Percentiles rank a stretch among this genome's conserved stretches.
phyloP scores from a whole-genome alignment of 306 rosid species.

The Cicer pinnatifidum region DNA sequence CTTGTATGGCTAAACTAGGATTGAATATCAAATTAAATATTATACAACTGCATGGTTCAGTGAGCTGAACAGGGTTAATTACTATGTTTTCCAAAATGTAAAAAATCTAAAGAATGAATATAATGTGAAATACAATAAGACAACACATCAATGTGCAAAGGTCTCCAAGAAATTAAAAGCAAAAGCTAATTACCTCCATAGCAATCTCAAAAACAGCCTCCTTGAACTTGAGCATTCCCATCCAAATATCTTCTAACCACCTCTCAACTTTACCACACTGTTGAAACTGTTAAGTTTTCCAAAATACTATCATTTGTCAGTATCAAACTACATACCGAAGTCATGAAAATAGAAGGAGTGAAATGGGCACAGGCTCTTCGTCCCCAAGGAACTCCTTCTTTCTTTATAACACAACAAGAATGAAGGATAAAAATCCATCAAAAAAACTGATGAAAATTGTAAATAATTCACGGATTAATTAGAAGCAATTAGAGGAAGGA shows the following conservation, averaged over 20 bases:
- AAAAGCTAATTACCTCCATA: constrained; percentile 66
- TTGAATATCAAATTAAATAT: constrained; percentile 26
- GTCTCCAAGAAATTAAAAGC: constrained; percentile 33
- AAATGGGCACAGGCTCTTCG: not conserved
- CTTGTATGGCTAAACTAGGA: constrained; percentile 30
- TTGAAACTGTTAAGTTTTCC: constrained; percentile 63
- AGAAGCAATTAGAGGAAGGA: constrained; percentile 9
- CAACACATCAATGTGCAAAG: not conserved
- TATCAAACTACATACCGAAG: constrained; percentile 34
- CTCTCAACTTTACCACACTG: constrained; percentile 86
- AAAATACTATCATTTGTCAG: constrained; percentile 44
- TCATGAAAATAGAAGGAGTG: not conserved
- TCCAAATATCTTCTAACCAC: constrained; percentile 98
- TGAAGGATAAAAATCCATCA: constrained; percentile 17
- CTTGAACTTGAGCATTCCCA: constrained; percentile 84
- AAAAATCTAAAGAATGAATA: constrained; percentile 25
- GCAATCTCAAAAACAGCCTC: constrained; percentile 78
- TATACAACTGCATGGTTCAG: constrained; percentile 14
- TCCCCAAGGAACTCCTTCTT: constrained; percentile 8
- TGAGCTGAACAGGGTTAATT: not conserved
- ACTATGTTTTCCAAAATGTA: constrained; percentile 15
- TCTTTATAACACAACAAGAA: not conserved
- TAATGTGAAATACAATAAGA: constrained; percentile 16
- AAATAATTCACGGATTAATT: constrained; percentile 4
- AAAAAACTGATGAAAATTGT: not conserved